Conservation (phyloP, 129 eudicot species). For the Centaurea solstitialis region DNA sequence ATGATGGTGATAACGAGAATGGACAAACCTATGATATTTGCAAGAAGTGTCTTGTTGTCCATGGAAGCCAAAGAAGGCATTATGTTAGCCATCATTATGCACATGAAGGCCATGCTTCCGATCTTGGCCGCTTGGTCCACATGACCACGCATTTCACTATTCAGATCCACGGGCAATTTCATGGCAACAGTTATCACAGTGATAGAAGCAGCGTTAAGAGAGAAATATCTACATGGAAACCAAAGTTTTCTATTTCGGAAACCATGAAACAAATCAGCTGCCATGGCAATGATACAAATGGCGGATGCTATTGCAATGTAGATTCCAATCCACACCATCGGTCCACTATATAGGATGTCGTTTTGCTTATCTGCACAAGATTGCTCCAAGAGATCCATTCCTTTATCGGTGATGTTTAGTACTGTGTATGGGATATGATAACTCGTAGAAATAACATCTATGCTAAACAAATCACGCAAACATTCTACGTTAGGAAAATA, state of each 20-base stretch:
- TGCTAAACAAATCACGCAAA: too few species aligned
- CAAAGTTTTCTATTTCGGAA: neutral
- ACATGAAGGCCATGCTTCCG: neutral
- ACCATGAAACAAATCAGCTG: neutral
- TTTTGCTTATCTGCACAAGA: too few species aligned
- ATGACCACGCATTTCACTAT: neutral
- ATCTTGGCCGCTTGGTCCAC: neutral
- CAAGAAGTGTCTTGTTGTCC: slow-evolving; percentile 2
- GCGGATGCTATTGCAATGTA: neutral
- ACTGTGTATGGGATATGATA: too few species aligned
- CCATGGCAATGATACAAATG: neutral
- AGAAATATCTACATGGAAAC: neutral
- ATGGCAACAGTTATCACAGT: too few species aligned
- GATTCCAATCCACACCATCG: neutral
- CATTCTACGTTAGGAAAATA: too few species aligned
- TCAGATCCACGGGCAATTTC: neutral
- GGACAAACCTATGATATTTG: slow-evolving; percentile 19
- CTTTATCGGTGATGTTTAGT: too few species aligned
- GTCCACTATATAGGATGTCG: too few species aligned
- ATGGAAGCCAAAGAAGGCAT: slow-evolving; percentile 25
- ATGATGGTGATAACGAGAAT: slow-evolving; percentile 25
- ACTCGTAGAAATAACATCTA: too few species aligned
- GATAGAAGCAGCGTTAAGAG: too few species aligned
- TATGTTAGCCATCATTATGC: neutral
- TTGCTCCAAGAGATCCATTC: too few species aligned